phyloP scores from a whole-genome alignment of 805 yeast genomes.

The Wickerhamomyces mucosus region DNA sequence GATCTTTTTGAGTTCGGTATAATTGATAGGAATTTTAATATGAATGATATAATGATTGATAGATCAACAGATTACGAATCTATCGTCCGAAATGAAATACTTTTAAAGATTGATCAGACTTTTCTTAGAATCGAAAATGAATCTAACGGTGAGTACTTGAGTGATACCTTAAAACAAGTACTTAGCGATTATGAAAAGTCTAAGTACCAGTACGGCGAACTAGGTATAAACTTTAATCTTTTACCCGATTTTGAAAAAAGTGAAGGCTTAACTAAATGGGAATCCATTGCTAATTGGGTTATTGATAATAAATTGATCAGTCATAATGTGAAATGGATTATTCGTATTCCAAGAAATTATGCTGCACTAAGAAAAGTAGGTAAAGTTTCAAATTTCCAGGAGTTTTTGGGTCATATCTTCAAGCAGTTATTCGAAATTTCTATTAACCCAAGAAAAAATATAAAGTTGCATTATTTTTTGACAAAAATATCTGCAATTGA shows the following conservation, averaged over 20 bases:
- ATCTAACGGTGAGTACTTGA: conserved; percentile 29
- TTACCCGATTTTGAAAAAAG: conserved; percentile 12
- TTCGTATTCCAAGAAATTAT: conserved; percentile 25
- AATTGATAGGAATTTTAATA: conserved; percentile 15
- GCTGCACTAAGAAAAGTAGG: conserved; percentile 15
- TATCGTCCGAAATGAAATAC: conserved; percentile 17
- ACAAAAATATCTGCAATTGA: conserved; percentile 26
- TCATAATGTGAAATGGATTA: conserved; percentile 30
- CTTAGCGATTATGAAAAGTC: conserved; percentile 26
- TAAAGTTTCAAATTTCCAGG: conserved; percentile 21
- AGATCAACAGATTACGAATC: conserved; percentile 12
- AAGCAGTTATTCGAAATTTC: conserved; percentile 23
- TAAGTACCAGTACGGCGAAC: conserved; percentile 29
- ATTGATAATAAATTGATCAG: conserved; percentile 27
- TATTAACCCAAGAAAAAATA: conserved; percentile 15
- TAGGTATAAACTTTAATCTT: conserved; percentile 25
- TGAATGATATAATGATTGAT: conserved; percentile 18
- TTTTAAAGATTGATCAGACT: conserved; percentile 23
- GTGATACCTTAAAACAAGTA: conserved; percentile 24
- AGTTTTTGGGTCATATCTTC: conserved; percentile 24
- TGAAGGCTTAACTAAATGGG: conserved; percentile 18
- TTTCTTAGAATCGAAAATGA: conserved; percentile 28
- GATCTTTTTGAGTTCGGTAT: conserved; percentile 21
- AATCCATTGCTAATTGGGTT: conserved; percentile 25
- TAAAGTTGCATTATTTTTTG: conserved; percentile 22